These are phyloP conservation scores for Panicum virgatum DNA, from an alignment of 202 grass and related monocot genomes.

Conservation along the genomic window DNA sequence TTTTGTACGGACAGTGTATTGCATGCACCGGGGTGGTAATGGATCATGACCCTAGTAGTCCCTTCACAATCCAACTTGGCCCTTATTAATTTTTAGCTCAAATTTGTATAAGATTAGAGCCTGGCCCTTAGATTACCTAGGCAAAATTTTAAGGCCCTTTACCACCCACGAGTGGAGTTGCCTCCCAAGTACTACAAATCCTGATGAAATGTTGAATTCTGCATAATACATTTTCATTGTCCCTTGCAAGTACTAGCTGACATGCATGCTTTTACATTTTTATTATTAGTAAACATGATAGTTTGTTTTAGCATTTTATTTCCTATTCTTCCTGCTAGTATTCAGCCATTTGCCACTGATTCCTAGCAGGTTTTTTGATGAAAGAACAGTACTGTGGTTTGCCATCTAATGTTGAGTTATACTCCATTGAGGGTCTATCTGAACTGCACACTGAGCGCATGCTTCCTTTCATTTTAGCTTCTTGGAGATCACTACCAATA, in stretches of 20 bases:
- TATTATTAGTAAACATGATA: neutral
- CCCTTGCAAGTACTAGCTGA: neutral
- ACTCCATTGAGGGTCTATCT: neutral
- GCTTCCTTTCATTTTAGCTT: neutral
- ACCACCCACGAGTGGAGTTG: too few species aligned
- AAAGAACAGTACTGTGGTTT: too few species aligned
- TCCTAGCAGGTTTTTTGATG: too few species aligned
- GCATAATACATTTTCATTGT: neutral
- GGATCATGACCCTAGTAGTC: too few species aligned
- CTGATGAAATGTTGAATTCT: neutral
- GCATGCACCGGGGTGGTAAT: too few species aligned
- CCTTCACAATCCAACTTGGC: too few species aligned
- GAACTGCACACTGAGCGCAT: neutral
- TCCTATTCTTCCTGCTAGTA: neutral
- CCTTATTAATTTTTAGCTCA: too few species aligned
- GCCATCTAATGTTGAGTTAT: constrained; percentile 3
- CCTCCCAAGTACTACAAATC: neutral
- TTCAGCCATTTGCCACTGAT: neutral
- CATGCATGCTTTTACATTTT: neutral
- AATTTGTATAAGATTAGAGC: too few species aligned
- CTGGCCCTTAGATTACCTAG: too few species aligned
- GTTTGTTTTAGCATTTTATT: neutral
- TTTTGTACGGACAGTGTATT: too few species aligned
- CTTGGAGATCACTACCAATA: constrained; percentile 4
- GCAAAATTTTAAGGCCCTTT: too few species aligned